phyloP scores from a whole-genome alignment of 768 basidiomycete genomes.

The Leccinum incarnatum region DNA sequence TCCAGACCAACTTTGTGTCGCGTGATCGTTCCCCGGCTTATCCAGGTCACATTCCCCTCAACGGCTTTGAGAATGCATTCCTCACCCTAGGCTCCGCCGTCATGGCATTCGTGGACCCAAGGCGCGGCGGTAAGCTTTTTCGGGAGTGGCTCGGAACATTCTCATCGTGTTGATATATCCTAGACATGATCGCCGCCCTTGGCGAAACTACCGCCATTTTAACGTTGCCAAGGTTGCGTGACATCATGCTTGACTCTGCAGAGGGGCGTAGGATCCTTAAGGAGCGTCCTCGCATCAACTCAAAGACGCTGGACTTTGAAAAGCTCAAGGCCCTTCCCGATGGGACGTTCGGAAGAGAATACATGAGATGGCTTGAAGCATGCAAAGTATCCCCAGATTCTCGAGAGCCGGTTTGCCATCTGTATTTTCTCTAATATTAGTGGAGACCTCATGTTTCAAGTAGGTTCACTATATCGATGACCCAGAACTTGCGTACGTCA shows the following conservation, averaged over 20 bases:
- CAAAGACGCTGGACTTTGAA: constrained; percentile 70
- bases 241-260: constrained; percentile 69
- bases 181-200: constrained; percentile 94
- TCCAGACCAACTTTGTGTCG: constrained; percentile 10
- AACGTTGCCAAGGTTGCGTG: constrained; percentile 71
- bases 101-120: constrained; percentile 77
- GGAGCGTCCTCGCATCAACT: constrained; percentile 80
- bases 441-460: not conserved
- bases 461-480: constrained; percentile 95
- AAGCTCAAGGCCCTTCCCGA: constrained; percentile 63
- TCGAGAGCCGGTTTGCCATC: constrained; percentile 68
- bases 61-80: constrained; percentile 78
- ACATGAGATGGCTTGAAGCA: constrained; percentile 84
- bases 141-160: not conserved
- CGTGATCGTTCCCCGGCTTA: constrained; percentile 50
- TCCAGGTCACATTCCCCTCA: constrained; percentile 79
- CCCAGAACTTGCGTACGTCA: constrained; percentile 94
- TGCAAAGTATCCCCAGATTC: constrained; percentile 94
- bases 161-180: not conserved
- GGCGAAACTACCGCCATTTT: constrained; percentile 90
- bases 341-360: constrained; percentile 83
- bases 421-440: not conserved
- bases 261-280: constrained; percentile 86
- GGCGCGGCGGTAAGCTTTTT: constrained; percentile 68
- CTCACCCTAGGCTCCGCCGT: constrained; percentile 84